phyloP scores from a whole-genome alignment of 2,329 filamentous ascomycete species.

The Penicillium sp. region DNA sequence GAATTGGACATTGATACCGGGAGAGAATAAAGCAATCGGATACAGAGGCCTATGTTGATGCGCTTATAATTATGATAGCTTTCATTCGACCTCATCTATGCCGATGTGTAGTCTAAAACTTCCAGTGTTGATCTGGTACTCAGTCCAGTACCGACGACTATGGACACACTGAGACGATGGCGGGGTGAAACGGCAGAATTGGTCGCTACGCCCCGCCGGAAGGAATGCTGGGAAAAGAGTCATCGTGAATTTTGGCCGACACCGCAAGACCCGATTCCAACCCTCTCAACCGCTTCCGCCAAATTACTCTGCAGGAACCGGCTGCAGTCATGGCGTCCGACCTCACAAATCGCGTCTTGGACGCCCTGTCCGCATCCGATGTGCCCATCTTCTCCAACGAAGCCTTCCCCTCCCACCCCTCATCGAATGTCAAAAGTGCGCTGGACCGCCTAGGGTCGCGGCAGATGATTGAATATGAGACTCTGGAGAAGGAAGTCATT shows the following conservation, averaged over 20 bases:
- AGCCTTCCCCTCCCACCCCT: slow-evolving; percentile 67
- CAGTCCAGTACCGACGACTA: too few species aligned
- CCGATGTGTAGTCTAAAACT: too few species aligned
- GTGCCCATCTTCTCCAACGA: slow-evolving; percentile 67
- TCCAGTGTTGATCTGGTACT: too few species aligned
- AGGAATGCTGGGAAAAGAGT: slow-evolving; percentile 34
- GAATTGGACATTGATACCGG: too few species aligned
- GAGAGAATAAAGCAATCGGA: too few species aligned
- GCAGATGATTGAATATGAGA: slow-evolving; percentile 84
- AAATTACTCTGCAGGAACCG: slow-evolving; percentile 27
- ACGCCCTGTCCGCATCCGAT: slow-evolving; percentile 64
- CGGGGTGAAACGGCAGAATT: slow-evolving; percentile 26
- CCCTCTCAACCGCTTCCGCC: slow-evolving; percentile 13
- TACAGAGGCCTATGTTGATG: too few species aligned
- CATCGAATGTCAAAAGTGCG: slow-evolving; percentile 76
- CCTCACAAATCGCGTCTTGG: slow-evolving; percentile 66
- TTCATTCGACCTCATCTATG: too few species aligned
- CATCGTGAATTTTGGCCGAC: slow-evolving; percentile 35
- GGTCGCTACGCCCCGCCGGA: slow-evolving; percentile 31
- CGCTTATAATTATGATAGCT: too few species aligned
- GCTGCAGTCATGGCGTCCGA: slow-evolving; percentile 53
- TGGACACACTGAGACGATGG: slow-evolving; percentile 1
- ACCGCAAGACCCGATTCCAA: slow-evolving; percentile 18
- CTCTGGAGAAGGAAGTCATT: slow-evolving; percentile 76
- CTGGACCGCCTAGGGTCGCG: slow-evolving; percentile 83